Base-by-base conservation (phyloP, 2,329 filamentous ascomycete genomes). In the Teratosphaeria viscida region DNA sequence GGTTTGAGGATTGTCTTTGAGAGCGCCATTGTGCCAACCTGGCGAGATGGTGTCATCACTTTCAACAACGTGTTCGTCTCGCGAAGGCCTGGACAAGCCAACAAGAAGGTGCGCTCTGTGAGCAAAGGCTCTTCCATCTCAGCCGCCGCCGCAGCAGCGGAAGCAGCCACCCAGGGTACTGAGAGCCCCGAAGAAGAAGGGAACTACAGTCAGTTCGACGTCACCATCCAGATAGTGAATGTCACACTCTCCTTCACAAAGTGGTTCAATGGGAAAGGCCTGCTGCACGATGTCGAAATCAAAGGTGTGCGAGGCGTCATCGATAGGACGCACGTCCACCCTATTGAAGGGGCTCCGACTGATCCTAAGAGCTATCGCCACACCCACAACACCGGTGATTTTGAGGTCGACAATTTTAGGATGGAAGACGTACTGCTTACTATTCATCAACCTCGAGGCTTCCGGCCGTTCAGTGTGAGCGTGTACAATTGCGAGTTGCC, bases 31-130 rank as follows among this genome's bases (percentile, higher is more conserved):
- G 94, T 99, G 23, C 94, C 94, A 11, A 94, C 89, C 72, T 99
- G 94, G 94, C 86, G 85, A 62, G 88, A 94, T 69, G 92, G 92
- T 35, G 92, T 97, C 49, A 99, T 99, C 64, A 92, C 90, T 0
- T 96, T 99, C 76, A 87, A 89, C 68, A 97, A 96, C 69, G 94
- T 99, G 10, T 97, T 96, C 70, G 89, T 99, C 1, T 97, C 94
- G 14, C 83, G 92, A 61, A 81, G 94, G 55, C 94, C 94, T 2
- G 92, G 94, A 4, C 89, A 95, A 72, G 80, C 84, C 39, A 87
- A 90, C 58, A 67, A 68, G 56, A 61, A 58, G n/a, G 59, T 65
- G 52, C 60, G 65, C 47, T 60, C 68, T 26, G 92, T 99, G 59
- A 94, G 85, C 74, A 97, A 99, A 75, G 94, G 94, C 8, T 96